Base-by-base conservation (phyloP, 1,139 yeast genomes). In the Kodamaea plutei region DNA sequence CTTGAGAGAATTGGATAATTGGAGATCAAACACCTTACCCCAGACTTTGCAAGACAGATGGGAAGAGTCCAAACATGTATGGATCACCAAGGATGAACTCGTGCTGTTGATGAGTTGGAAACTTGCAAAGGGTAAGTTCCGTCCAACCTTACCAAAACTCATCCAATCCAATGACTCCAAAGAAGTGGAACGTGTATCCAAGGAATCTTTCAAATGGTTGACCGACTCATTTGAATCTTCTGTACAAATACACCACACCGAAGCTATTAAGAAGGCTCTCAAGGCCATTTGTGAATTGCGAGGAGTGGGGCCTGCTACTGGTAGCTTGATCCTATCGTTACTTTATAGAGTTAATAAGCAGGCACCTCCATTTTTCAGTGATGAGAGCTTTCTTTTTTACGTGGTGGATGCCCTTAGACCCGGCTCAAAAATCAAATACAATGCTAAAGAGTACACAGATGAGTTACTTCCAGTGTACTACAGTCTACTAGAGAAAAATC, bases 221-320 rank as follows among this genome's bases (percentile, higher is more conserved):
- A 23, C 60, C 8, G 50, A 50, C 2, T 51, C 33, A 30, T 30
- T 45, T 11, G 36, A 41, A 3, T 33, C 27, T 3, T 25, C 30
- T 13, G 8, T 8, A 4, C 9, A 26, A 3, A 17, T 17, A 4
- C 7, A 20, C 18, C 62, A 57, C 39, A 30, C 39, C 10, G 33
- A 25, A 4, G 26, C 25, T 1, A 29, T 35, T 1, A 55, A 54
- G 29, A 34, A 37, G 6, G 30, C 65, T 1, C 33, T 69, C 30
- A 59, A 58, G 24, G 41, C 42, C 20, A 37, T 64, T 5, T 56
- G 67, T 37, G 54, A 52, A 28, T 49, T 71, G 22, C 51, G 51
- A 31, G 77, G 76, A 0, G 73, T 70, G 5, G 77, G 77, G 0
- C 75, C 76, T 2, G 76, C 77, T 4, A 69, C 74, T 4, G 72